Percentiles rank a stretch among this genome's conserved stretches.
Evolutionary conservation across 148 eudicot species (phyloP).

Genomic region (Vaccinium macrocarpon): DNA sequence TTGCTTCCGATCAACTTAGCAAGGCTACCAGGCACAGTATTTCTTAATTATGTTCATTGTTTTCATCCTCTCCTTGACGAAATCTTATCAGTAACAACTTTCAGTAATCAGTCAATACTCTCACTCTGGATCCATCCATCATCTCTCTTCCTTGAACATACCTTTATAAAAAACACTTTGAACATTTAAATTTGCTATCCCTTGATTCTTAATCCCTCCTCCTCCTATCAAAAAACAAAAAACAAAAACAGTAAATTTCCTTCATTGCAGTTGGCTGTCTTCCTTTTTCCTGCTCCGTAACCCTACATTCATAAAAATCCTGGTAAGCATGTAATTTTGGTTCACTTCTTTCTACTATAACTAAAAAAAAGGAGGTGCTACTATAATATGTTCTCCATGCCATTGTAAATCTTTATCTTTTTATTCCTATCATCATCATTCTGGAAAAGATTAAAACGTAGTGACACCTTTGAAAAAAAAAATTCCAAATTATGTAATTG

Average conservation of each 20-base stretch:
- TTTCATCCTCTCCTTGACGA: background rate
- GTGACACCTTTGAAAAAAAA: conserved; percentile 11
- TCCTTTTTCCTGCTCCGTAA: conserved; percentile 35
- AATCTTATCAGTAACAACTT: background rate
- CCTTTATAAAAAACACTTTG: too few species aligned
- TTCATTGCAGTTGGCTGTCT: conserved; percentile 31
- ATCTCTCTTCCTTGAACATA: too few species aligned
- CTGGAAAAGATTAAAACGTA: background rate
- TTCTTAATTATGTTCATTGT: background rate
- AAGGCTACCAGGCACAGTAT: background rate
- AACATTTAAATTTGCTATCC: too few species aligned
- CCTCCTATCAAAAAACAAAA: background rate
- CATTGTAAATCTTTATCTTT: background rate
- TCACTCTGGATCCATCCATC: conserved; percentile 1
- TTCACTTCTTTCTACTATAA: background rate
- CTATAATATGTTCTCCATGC: background rate
- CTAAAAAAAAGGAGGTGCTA: background rate
- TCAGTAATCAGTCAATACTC: background rate
- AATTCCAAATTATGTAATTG: conserved; percentile 16
- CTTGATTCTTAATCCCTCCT: background rate
- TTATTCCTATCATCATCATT: background rate
- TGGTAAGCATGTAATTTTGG: conserved; percentile 46
- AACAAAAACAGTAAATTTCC: background rate
- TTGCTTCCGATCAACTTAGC: background rate
- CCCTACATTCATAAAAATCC: conserved; percentile 39